Evolutionary conservation across 208 protist species (phyloP).

Genomic region (Acanthamoeba royreba): DNA sequence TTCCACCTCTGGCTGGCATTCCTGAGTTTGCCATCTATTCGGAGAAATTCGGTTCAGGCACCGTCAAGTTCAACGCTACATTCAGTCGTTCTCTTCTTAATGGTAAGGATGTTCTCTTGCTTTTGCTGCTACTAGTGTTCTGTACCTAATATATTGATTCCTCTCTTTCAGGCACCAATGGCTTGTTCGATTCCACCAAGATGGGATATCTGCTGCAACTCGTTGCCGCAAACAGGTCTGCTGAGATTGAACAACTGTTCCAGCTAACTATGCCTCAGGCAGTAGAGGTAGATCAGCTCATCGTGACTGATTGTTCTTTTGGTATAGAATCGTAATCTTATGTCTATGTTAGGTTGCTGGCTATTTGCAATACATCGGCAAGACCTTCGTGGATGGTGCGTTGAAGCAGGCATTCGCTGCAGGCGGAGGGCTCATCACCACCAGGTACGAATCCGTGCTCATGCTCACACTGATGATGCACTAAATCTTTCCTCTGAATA

Average conservation of each 20-base stretch:
- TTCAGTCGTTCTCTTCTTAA: neutral
- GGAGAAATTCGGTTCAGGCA: neutral
- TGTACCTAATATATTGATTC: neutral
- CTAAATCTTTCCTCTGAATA: neutral
- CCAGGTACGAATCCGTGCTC: neutral
- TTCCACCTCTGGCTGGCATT: neutral
- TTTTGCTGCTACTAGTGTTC: neutral
- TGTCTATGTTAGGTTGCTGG: neutral
- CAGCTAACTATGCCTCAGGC: neutral
- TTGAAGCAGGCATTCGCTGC: neutral
- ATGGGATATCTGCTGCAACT: neutral
- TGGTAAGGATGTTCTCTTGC: neutral
- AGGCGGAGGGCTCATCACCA: slow-evolving; percentile 10
- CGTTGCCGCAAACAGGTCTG: neutral
- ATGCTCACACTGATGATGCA: neutral
- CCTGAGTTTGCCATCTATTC: slow-evolving; percentile 30
- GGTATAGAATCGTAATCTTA: neutral
- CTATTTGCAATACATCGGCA: neutral
- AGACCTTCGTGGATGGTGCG: neutral
- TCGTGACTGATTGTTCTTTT: neutral
- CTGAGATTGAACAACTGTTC: neutral
- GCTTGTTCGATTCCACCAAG: neutral
- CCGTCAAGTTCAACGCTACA: neutral
- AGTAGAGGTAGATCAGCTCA: neutral
- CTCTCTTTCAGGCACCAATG: neutral